phyloP scores from a whole-genome alignment of 495 filamentous ascomycete genomes.

The Viridothelium virens region DNA sequence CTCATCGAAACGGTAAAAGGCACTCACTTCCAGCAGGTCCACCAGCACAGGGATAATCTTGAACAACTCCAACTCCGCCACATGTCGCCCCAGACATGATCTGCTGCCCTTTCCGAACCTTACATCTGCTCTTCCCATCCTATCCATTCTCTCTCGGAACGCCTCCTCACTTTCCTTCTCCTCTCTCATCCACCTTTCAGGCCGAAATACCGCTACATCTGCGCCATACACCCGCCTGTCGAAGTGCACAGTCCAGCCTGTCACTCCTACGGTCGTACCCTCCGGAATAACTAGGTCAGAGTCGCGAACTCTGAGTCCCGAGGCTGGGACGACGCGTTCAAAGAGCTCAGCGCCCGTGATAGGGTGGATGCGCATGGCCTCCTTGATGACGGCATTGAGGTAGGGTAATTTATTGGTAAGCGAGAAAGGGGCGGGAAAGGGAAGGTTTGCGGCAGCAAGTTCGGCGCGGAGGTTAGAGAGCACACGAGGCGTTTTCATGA shows the following conservation, averaged over 20 bases:
- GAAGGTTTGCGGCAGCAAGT: constrained; percentile 17
- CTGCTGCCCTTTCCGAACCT: not conserved
- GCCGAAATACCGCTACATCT: constrained; percentile 29
- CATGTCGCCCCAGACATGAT: not conserved
- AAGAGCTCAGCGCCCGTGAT: constrained; percentile 20
- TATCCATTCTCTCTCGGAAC: not conserved
- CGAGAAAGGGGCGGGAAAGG: not conserved
- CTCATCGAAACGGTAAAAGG: not conserved
- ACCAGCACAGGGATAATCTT: not conserved
- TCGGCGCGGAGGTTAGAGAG: constrained; percentile 14
- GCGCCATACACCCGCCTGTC: constrained; percentile 28
- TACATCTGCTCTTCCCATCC: not conserved
- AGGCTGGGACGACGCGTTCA: constrained; percentile 37
- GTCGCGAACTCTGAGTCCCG: constrained; percentile 46
- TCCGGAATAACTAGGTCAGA: constrained; percentile 45
- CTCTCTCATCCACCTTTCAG: constrained; percentile 32
- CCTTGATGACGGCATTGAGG: constrained; percentile 45
- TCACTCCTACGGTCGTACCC: constrained; percentile 45
- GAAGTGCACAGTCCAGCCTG: constrained; percentile 29
- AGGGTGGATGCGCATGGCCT: constrained; percentile 38
- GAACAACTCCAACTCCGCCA: not conserved
- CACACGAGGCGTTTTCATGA: constrained; percentile 20
- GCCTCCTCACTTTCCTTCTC: constrained; percentile 10
- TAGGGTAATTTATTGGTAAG: constrained; percentile 40
- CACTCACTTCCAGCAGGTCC: not conserved